phyloP scores from a whole-genome alignment of 2,329 filamentous ascomycete species.

The Thielaviopsis euricoi region DNA sequence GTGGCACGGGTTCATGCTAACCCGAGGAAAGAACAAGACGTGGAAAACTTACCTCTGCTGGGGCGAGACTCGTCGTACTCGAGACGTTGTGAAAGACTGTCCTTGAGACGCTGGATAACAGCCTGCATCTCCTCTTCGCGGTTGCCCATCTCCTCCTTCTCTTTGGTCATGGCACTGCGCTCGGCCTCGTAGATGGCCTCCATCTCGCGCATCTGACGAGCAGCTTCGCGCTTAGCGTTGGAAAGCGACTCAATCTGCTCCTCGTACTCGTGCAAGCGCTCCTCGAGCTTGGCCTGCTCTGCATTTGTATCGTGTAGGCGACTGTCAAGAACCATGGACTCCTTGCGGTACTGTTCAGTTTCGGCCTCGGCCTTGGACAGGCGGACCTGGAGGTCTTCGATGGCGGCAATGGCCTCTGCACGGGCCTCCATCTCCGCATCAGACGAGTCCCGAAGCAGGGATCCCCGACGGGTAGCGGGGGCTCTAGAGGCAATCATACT shows the following conservation, averaged over 20 bases:
- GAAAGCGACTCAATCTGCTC: conserved; percentile 66
- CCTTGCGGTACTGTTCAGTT: conserved; percentile 68
- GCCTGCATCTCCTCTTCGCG: conserved; percentile 81
- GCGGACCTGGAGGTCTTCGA: conserved; percentile 73
- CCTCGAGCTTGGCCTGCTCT: conserved; percentile 77
- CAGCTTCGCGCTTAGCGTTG: conserved; percentile 71
- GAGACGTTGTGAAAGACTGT: conserved; percentile 65
- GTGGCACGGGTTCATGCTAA: conserved; percentile 20
- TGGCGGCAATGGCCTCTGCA: conserved; percentile 59
- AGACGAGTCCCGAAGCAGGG: conserved; percentile 24
- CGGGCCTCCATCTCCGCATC: conserved; percentile 53
- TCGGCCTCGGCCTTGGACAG: conserved; percentile 63
- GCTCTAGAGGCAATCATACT: conserved; percentile 60
- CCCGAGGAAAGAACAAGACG: not conserved
- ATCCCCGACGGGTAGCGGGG: conserved; percentile 44
- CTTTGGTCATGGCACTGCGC: conserved; percentile 69
- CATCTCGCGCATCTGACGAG: conserved; percentile 74
- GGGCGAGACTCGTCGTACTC: conserved; percentile 21
- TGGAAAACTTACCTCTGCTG: conserved; percentile 8
- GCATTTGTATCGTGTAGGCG: conserved; percentile 69
- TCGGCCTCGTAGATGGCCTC: conserved; percentile 88
- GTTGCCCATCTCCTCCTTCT: conserved; percentile 75
- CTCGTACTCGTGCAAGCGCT: conserved; percentile 71
- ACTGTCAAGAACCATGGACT: conserved; percentile 68
- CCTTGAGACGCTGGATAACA: conserved; percentile 83